A percentile compares a stretch with the other conserved stretches of the same genome.
Evolutionary conservation across 306 rosid genomes (phyloP).

Genomic region (Casuarina cunninghamiana): DNA sequence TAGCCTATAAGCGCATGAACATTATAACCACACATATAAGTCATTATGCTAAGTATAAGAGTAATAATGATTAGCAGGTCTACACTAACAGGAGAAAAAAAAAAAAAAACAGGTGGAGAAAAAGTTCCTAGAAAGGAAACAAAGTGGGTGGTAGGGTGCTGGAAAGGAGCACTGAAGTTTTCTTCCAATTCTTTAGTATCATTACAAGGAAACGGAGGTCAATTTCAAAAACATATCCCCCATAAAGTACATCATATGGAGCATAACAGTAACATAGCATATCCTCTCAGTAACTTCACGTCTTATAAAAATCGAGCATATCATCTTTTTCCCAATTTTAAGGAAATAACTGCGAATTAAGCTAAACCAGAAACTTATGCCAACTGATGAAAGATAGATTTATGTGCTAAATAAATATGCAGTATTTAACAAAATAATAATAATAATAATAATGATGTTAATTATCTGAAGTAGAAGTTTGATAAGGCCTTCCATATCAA

Average conservation of each 20-base stretch:
- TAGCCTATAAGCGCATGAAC: neutral
- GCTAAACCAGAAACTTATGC: neutral
- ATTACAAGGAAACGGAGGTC: neutral
- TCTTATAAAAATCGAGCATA: neutral
- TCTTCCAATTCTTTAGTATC: neutral
- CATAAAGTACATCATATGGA: neutral
- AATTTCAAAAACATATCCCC: neutral
- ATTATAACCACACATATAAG: neutral
- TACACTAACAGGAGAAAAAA: neutral
- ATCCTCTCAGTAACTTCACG: neutral
- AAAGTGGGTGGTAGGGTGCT: neutral
- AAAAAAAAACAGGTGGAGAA: neutral
- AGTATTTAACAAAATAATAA: neutral
- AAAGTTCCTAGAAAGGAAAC: neutral
- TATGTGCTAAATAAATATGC: neutral
- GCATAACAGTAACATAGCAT: no score
- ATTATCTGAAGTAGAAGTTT: slow-evolving; percentile 16
- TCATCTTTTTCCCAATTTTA: neutral
- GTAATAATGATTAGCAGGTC: neutral
- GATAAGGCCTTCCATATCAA: slow-evolving; percentile 8
- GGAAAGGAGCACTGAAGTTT: neutral
- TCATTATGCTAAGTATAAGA: neutral
- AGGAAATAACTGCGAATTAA: neutral
- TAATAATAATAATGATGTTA: neutral
- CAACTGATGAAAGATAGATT: neutral